These are phyloP conservation scores for Saccharomyces pastorianus DNA, from an alignment of 1,139 yeast genomes.

Conservation along the genomic window DNA sequence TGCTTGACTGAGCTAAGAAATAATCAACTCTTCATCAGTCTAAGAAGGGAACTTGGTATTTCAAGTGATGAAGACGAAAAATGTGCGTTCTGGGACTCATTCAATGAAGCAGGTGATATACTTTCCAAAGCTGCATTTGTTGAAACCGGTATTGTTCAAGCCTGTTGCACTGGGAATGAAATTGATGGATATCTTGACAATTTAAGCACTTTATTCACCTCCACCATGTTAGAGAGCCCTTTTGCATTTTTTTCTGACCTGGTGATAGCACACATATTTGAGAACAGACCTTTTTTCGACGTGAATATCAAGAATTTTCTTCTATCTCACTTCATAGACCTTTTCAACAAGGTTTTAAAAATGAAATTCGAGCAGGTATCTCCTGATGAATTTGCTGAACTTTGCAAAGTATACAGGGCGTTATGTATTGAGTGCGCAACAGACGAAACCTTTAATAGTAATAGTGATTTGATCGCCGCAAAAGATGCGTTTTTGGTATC, in stretches of 20 bases:
- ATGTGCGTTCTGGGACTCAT: constrained; percentile 20
- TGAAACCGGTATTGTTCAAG: constrained; percentile 7
- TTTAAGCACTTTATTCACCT: constrained; percentile 4
- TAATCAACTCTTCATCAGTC: constrained; percentile 16
- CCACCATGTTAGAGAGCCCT: constrained; percentile 5
- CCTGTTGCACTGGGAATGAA: background rate
- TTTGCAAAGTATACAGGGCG: constrained; percentile 11
- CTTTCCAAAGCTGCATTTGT: constrained; percentile 10
- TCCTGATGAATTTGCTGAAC: constrained; percentile 13
- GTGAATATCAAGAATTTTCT: constrained; percentile 5
- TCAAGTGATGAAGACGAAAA: constrained; percentile 25
- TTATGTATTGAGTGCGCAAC: constrained; percentile 6
- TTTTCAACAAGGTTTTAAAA: constrained; percentile 13
- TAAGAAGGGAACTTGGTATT: constrained; percentile 24
- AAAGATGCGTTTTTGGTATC: background rate
- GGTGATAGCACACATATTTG: constrained; percentile 1
- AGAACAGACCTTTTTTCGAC: constrained; percentile 1
- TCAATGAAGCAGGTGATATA: constrained; percentile 6
- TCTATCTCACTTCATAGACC: constrained; percentile 6
- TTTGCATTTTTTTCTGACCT: constrained; percentile 4
- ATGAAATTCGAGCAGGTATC: constrained; percentile 13
- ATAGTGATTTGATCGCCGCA: background rate
- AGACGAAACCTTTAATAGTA: background rate
- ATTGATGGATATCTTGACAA: constrained; percentile 3
- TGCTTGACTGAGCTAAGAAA: constrained; percentile 19